Evolutionary conservation across 2,329 filamentous ascomycete species (phyloP).

Genomic region (Alternaria longipes): DNA sequence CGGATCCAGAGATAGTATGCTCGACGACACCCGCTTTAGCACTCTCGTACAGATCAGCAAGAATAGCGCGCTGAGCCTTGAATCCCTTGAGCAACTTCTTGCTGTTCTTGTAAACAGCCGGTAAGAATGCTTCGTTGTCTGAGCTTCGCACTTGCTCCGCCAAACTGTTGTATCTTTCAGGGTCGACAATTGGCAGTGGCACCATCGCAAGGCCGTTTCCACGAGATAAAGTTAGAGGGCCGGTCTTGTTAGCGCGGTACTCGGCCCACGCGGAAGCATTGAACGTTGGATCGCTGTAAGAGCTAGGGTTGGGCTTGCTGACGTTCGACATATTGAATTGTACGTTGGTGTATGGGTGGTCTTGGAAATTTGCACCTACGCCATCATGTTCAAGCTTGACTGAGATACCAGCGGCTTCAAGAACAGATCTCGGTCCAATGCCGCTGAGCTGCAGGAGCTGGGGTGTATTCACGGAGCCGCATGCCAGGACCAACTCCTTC

Average conservation of each 20-base stretch:
- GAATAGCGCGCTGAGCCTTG: conserved; percentile 40
- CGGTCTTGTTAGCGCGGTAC: conserved; percentile 37
- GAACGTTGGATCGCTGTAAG: neutral
- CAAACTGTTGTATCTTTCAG: conserved; percentile 27
- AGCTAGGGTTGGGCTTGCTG: too few species aligned
- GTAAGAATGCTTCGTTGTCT: conserved; percentile 8
- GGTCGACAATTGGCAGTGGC: conserved; percentile 36
- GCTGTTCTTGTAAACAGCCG: too few species aligned
- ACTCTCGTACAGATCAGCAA: conserved; percentile 32
- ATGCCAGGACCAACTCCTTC: conserved; percentile 66
- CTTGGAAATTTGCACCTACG: conserved; percentile 48
- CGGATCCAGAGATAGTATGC: conserved; percentile 48
- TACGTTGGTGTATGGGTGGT: conserved; percentile 40
- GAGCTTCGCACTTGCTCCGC: conserved; percentile 22
- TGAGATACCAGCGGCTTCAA: conserved; percentile 38
- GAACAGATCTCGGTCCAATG: conserved; percentile 39
- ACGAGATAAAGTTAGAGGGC: conserved; percentile 38
- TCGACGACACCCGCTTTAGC: conserved; percentile 39
- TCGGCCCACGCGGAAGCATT: conserved; percentile 34
- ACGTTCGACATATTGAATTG: conserved; percentile 22
- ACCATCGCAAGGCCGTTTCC: conserved; percentile 40
- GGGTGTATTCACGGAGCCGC: too few species aligned
- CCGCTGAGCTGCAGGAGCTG: conserved; percentile 28
- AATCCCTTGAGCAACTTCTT: conserved; percentile 20
- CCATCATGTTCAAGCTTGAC: conserved; percentile 40